phyloP scores from a whole-genome alignment of 495 filamentous ascomycete genomes.

The Aspergillus hancockii region DNA sequence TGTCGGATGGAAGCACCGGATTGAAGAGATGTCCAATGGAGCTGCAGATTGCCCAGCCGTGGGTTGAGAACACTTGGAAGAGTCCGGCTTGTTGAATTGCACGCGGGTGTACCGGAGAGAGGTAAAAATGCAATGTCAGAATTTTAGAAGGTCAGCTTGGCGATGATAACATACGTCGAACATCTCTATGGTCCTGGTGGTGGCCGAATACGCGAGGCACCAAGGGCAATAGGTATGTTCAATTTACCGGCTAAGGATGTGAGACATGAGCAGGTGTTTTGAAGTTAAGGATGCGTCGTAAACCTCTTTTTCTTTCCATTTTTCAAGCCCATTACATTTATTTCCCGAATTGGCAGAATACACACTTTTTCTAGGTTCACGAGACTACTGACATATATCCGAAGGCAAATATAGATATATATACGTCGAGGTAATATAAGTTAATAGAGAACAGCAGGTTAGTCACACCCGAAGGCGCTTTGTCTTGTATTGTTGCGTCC shows the following conservation, averaged over 20 bases:
- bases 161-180: no score
- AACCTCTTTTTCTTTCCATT: no score
- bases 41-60: no score
- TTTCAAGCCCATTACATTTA: neutral
- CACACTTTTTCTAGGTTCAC: neutral
- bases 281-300: no score
- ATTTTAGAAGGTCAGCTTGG: conserved; percentile 6
- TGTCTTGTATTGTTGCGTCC: neutral
- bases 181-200: no score
- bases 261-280: no score
- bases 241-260: no score
- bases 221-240: no score
- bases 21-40: neutral
- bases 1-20: neutral
- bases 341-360: neutral
- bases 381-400: neutral
- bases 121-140: conserved; percentile 16
- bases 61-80: neutral
- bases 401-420: neutral
- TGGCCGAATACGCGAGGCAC: neutral
- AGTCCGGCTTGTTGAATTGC: neutral
- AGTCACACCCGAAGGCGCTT: neutral
- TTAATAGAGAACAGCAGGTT: neutral
- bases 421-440: neutral
- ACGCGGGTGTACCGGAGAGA: neutral